Evolutionary conservation across 2,329 filamentous ascomycete species (phyloP).

Genomic region (Daldinia sp.): DNA sequence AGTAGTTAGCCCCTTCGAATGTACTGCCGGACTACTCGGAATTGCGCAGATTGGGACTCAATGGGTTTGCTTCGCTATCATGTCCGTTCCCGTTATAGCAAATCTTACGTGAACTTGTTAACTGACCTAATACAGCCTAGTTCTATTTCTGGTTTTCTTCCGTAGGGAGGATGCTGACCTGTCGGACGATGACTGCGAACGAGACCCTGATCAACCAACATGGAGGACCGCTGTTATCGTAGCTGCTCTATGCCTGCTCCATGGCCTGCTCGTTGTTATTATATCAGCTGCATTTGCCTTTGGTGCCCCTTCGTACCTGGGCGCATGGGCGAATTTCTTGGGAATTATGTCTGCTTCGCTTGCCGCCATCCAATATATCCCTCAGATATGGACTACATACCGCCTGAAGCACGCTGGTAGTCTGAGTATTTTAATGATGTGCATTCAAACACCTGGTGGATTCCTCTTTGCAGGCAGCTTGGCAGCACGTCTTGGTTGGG

Average conservation of each 20-base stretch:
- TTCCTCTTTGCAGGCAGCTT: conserved; percentile 90
- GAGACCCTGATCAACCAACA: conserved; percentile 65
- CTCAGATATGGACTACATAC: conserved; percentile 94
- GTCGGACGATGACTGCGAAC: conserved; percentile 61
- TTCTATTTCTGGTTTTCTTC: conserved; percentile 96
- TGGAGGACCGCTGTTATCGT: conserved; percentile 85
- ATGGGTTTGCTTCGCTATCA: conserved; percentile 90
- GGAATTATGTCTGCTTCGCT: conserved; percentile 83
- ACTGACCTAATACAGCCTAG: conserved; percentile 70
- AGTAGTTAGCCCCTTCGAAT: conserved; percentile 83
- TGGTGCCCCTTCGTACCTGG: conserved; percentile 72
- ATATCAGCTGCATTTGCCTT: conserved; percentile 76
- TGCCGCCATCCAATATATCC: conserved; percentile 90
- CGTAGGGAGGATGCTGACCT: conserved; percentile 70
- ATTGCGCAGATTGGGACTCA: conserved; percentile 92
- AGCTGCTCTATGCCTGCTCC: conserved; percentile 77
- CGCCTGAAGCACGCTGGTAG: conserved; percentile 87
- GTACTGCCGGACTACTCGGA: conserved; percentile 85
- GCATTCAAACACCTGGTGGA: conserved; percentile 94
- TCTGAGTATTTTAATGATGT: conserved; percentile 97
- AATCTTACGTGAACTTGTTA: conserved; percentile 13
- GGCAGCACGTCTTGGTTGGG: conserved; percentile 79
- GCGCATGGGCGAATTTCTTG: conserved; percentile 85
- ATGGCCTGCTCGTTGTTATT: conserved; percentile 78
- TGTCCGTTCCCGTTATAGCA: conserved; percentile 68